These are phyloP conservation scores for Zasmidium angulare DNA, from an alignment of 2,329 filamentous ascomycete species.

Conservation along the genomic window DNA sequence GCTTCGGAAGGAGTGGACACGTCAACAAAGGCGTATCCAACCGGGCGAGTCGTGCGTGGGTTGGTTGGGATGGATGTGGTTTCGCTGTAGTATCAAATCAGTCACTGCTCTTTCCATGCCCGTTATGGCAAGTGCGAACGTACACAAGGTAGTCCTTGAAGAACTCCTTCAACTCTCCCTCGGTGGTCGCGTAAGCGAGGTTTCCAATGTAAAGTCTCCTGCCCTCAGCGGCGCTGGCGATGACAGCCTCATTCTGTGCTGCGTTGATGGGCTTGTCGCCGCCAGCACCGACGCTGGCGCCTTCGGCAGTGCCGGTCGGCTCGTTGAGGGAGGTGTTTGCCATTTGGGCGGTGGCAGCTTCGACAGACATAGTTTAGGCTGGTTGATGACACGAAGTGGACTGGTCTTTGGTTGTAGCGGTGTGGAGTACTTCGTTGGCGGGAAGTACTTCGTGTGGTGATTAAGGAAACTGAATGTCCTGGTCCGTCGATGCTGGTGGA, in stretches of 20 bases:
- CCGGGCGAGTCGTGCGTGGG: constrained; percentile 95
- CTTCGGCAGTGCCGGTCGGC: constrained; percentile 55
- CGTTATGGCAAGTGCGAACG: constrained; percentile 48
- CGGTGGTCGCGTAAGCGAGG: constrained; percentile 99
- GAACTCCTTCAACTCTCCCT: constrained; percentile 99
- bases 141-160: constrained; percentile 99
- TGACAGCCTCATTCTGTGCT: constrained; percentile 82
- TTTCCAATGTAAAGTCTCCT: constrained; percentile 99
- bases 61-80: constrained; percentile 99
- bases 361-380: constrained; percentile 82
- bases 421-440: constrained; percentile 23
- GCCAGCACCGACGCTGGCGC: constrained; percentile 51
- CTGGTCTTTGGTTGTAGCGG: constrained; percentile 15
- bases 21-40: constrained; percentile 98
- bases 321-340: constrained; percentile 65
- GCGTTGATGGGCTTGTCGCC: constrained; percentile 67
- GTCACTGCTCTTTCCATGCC: constrained; percentile 6
- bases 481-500: constrained; percentile 45
- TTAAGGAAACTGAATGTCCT: constrained; percentile 41
- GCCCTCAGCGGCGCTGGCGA: constrained; percentile 96
- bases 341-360: constrained; percentile 73
- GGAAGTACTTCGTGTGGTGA: constrained; percentile 35
- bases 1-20: constrained; percentile 92
- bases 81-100: constrained; percentile 64
- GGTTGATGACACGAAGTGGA: constrained; percentile 55